Evolutionary conservation across 1,284 basidiomycete genomes (phyloP).

Genomic region (Afroboletus lepidellus): DNA sequence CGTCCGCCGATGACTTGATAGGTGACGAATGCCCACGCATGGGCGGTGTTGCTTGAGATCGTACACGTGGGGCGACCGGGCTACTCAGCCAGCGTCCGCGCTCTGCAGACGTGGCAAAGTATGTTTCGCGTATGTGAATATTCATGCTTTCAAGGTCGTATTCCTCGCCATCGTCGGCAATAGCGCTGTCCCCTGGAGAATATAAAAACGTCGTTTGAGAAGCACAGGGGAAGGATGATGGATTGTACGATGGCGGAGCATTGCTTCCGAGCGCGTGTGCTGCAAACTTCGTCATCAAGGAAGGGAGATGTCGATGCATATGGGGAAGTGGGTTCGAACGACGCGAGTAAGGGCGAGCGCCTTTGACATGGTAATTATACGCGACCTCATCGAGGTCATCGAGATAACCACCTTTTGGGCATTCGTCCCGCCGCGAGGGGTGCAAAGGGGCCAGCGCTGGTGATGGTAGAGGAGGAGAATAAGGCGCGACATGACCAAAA

Average conservation of each 20-base stretch:
- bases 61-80: constrained; percentile 34
- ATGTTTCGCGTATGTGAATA: constrained; percentile 42
- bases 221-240: constrained; percentile 1
- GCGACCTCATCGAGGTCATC: not conserved
- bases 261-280: constrained; percentile 3
- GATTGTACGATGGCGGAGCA: not conserved
- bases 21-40: constrained; percentile 39
- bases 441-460: constrained; percentile 18
- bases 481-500: constrained; percentile 1
- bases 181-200: constrained; percentile 12
- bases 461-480: constrained; percentile 9
- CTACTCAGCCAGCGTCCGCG: constrained; percentile 53
- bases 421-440: constrained; percentile 5
- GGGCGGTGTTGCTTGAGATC: constrained; percentile 14
- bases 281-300: constrained; percentile 18
- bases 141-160: constrained; percentile 35
- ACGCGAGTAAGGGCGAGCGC: constrained; percentile 6
- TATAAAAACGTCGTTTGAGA: not conserved
- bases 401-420: not conserved
- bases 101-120: constrained; percentile 50
- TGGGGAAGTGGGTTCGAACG: not conserved
- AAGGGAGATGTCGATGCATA: constrained; percentile 18
- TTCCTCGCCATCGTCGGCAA: constrained; percentile 27
- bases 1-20: constrained; percentile 24
- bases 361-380: not conserved